Percentiles rank a stretch among this genome's conserved stretches.
These are phyloP conservation scores for Vitellaria paradoxa DNA, from an alignment of 179 eudicot genomes.

Conservation along the genomic window DNA sequence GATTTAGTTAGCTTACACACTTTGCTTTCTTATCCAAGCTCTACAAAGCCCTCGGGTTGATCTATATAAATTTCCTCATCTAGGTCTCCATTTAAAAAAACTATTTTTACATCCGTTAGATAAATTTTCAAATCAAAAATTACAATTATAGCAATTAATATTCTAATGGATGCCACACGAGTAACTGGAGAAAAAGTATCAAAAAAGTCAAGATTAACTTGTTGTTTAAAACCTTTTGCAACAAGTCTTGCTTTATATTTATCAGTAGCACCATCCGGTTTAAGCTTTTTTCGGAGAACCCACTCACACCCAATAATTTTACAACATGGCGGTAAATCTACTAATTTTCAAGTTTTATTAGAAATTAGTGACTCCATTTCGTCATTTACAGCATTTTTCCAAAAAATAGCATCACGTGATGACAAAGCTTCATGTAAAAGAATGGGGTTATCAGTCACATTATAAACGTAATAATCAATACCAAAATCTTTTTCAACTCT, in stretches of 20 bases:
- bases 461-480: not conserved
- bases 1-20: not conserved
- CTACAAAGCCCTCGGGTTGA: not conserved
- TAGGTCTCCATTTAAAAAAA: too few relatives aligned
- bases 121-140: not conserved
- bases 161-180: not conserved
- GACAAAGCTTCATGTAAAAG: not conserved
- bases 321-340: not conserved
- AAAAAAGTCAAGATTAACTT: not conserved
- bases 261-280: not conserved
- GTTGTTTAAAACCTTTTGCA: not conserved
- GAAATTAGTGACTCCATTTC: not conserved
- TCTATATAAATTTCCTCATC: too few relatives aligned
- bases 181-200: not conserved
- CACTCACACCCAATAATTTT: not conserved
- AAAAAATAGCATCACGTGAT: not conserved
- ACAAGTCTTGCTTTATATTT: too few relatives aligned
- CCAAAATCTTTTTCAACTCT: not conserved
- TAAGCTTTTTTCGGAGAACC: not conserved
- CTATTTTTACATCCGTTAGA: conserved; percentile 1
- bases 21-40: not conserved
- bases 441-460: not conserved
- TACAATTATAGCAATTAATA: not conserved
- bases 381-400: not conserved
- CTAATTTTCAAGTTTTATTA: not conserved